Conservation (phyloP, 257 asterid species). For the Nicotiana knightiana region DNA sequence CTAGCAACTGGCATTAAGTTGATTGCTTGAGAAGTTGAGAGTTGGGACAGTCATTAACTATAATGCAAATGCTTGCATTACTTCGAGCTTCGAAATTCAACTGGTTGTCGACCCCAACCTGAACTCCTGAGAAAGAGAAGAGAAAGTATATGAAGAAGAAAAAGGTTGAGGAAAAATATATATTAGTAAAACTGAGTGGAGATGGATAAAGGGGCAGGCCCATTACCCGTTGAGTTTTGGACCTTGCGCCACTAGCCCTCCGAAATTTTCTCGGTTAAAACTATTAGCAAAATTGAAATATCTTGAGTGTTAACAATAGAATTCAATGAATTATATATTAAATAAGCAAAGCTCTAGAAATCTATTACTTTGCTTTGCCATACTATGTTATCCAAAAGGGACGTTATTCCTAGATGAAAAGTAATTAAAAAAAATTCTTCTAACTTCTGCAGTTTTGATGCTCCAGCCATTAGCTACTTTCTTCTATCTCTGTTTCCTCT, state of each 20-base stretch:
- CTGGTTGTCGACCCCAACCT: not conserved
- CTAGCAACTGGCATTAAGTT: not conserved
- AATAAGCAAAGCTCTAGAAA: not conserved
- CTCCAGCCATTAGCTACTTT: not conserved
- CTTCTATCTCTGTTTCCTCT: not conserved
- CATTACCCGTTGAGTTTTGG: no score
- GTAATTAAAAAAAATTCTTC: not conserved
- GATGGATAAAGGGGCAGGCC: no score
- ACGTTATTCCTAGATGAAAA: not conserved
- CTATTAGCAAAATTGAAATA: no score
- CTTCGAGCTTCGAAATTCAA: not conserved
- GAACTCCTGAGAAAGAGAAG: not conserved
- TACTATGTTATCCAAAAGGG: not conserved
- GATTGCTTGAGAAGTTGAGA: not conserved
- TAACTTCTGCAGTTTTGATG: not conserved
- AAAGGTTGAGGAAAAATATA: not conserved
- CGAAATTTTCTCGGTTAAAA: no score
- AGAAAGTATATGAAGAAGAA: not conserved
- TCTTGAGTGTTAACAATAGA: not conserved
- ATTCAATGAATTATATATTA: not conserved
- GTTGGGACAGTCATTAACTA: not conserved
- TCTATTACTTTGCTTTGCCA: not conserved
- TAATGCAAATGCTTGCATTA: not conserved
- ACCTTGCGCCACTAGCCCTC: no score
- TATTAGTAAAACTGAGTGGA: not conserved